Evolutionary conservation across 352 stramenopile species (phyloP).

Genomic region (Phytophthora foliorum): DNA sequence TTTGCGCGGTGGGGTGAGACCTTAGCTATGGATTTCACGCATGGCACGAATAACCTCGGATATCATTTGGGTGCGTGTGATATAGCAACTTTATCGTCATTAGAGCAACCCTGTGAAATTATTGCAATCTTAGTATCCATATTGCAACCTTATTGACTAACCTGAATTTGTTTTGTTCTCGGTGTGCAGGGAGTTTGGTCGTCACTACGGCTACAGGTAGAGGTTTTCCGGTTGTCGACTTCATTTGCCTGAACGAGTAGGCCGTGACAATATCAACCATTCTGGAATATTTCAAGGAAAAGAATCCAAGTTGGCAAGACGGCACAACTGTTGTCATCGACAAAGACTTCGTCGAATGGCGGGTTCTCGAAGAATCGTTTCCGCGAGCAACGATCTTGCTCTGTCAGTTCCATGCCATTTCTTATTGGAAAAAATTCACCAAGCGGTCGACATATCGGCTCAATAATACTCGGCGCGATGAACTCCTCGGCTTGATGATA

Average conservation of each 20-base stretch:
- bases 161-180: no score
- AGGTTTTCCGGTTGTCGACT: neutral
- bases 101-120: neutral
- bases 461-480: constrained; percentile 14
- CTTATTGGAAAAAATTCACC: constrained; percentile 27
- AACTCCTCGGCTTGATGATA: neutral
- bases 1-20: neutral
- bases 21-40: neutral
- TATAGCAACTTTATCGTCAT: neutral
- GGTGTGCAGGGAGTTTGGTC: neutral
- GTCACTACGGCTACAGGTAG: neutral
- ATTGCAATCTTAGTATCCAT: neutral
- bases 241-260: constrained; percentile 20
- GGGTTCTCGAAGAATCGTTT: constrained; percentile 21
- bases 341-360: constrained; percentile 34
- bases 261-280: constrained; percentile 12
- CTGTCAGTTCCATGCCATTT: constrained; percentile 31
- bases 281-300: constrained; percentile 30
- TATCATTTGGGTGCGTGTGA: neutral
- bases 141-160: no score
- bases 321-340: constrained; percentile 20
- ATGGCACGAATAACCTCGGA: neutral
- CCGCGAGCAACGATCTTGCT: constrained; percentile 12
- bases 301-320: constrained; percentile 14
- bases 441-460: constrained; percentile 10